Conservation (phyloP, 176 grass and related monocot genomes). For the Alloteropsis semialata region DNA sequence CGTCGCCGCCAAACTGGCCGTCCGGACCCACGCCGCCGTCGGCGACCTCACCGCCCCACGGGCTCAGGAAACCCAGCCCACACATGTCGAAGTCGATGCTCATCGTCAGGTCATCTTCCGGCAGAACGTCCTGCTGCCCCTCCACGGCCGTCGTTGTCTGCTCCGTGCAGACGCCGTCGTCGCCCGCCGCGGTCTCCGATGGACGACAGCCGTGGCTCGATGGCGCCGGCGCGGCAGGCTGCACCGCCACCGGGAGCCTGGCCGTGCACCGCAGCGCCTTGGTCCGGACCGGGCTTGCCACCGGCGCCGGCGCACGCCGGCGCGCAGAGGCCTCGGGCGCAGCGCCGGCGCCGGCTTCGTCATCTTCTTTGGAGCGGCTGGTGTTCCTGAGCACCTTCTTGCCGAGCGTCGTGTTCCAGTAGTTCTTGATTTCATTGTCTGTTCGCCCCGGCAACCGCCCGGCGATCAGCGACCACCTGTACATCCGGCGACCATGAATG, state of each 20-base stretch:
- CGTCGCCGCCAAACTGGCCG: neutral
- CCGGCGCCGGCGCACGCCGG: neutral
- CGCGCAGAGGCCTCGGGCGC: too few relatives aligned
- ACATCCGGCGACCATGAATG: neutral
- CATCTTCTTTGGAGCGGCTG: neutral
- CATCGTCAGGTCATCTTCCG: neutral
- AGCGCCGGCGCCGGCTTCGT: neutral
- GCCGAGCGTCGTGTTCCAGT: slow-evolving; percentile 46
- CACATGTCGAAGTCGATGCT: slow-evolving; percentile 14
- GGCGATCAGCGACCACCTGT: slow-evolving; percentile 48
- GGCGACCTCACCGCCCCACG: neutral
- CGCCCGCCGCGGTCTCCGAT: neutral
- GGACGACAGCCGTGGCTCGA: neutral
- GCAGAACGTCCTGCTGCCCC: neutral
- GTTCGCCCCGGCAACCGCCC: slow-evolving; percentile 44
- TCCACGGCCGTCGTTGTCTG: neutral
- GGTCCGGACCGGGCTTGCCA: slow-evolving; percentile 17
- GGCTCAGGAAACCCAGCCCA: slow-evolving; percentile 33
- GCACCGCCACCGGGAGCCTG: neutral
- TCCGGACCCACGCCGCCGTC: neutral
- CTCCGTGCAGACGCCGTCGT: neutral
- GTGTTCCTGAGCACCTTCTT: slow-evolving; percentile 9
- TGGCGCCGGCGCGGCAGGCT: neutral
- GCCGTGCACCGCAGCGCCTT: slow-evolving; percentile 29
- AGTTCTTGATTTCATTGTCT: slow-evolving; percentile 64